Conservation (phyloP, 2,329 filamentous ascomycete species). For the Plenodomus biglobosus region DNA sequence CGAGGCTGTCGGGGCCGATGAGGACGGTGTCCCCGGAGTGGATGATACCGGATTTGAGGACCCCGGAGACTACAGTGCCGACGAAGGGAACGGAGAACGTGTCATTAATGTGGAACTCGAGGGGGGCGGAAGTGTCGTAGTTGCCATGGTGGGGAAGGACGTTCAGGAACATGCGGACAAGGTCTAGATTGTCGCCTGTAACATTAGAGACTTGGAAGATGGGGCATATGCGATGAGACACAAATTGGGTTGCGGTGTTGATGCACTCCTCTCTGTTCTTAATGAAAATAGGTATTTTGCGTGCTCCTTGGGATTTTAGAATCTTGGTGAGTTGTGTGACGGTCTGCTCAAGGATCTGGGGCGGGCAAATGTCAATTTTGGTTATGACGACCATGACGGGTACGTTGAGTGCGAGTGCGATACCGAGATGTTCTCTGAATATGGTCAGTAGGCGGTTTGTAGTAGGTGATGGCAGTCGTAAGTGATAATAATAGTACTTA, state of each 20-base stretch:
- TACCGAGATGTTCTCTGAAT: constrained; percentile 79
- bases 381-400: constrained; percentile 97
- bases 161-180: constrained; percentile 91
- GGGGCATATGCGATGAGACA: constrained; percentile 91
- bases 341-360: constrained; percentile 91
- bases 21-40: constrained; percentile 89
- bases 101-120: constrained; percentile 96
- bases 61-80: constrained; percentile 92
- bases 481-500: constrained; percentile 6
- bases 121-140: constrained; percentile 80
- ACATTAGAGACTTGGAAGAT: constrained; percentile 99
- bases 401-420: constrained; percentile 90
- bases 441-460: constrained; percentile 4
- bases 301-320: constrained; percentile 86
- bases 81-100: constrained; percentile 98
- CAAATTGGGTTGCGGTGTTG: constrained; percentile 93
- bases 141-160: constrained; percentile 93
- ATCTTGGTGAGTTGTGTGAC: constrained; percentile 90
- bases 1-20: constrained; percentile 85
- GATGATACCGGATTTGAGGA: constrained; percentile 79
- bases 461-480: neutral
- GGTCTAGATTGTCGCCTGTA: constrained; percentile 84
- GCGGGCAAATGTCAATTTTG: constrained; percentile 97
- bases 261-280: constrained; percentile 89
- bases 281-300: constrained; percentile 96